phyloP scores from a whole-genome alignment of 495 filamentous ascomycete species.

The Aspergillus incahuasiensis region DNA sequence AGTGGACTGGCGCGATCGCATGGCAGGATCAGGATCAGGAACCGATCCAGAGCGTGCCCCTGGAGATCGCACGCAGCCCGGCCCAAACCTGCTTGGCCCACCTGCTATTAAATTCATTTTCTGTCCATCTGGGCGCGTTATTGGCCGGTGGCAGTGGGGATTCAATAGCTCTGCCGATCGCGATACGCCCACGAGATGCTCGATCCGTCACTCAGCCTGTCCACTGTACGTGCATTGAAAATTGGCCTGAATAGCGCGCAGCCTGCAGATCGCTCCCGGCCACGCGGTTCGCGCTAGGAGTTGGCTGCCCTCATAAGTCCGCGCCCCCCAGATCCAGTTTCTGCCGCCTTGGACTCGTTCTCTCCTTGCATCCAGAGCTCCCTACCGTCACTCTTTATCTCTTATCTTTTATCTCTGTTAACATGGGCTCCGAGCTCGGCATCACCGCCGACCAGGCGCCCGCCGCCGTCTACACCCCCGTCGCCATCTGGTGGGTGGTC shows the following conservation, averaged over 20 bases:
- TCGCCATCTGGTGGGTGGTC: constrained; percentile 32
- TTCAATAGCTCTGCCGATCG: background rate
- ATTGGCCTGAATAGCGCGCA: no score
- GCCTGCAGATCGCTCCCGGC: no score
- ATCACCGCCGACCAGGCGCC: constrained; percentile 28
- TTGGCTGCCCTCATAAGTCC: background rate
- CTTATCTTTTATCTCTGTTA: constrained; percentile 16
- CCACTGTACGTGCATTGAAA: background rate
- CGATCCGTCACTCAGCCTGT: background rate
- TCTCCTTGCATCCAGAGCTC: background rate
- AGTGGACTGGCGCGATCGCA: no score
- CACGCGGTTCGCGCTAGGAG: background rate
- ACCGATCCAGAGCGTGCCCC: no score
- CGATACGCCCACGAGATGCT: background rate
- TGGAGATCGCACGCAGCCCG: no score
- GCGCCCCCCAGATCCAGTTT: background rate
- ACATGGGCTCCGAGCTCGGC: constrained; percentile 38
- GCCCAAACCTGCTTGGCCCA: no score
- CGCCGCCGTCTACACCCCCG: constrained; percentile 19
- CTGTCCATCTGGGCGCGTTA: no score
- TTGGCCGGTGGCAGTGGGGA: no score
- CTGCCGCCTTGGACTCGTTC: background rate
- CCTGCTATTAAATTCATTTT: no score
- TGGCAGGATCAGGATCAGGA: no score
- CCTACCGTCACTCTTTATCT: constrained; percentile 24